phyloP scores from a whole-genome alignment of 305 asterid species.

The Plantago coronopus region DNA sequence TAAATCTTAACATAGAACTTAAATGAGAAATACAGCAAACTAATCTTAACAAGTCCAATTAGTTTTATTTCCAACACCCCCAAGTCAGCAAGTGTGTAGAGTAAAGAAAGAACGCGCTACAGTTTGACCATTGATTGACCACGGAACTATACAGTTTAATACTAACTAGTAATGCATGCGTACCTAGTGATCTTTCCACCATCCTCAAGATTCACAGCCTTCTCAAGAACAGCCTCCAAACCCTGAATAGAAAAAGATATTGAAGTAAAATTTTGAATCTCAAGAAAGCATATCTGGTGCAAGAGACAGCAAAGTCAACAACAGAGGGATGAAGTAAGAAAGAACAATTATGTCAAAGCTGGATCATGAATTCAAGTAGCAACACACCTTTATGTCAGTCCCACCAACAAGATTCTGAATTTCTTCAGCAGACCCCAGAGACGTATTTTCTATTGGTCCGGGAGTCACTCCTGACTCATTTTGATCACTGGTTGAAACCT shows the following conservation, averaged over 20 bases:
- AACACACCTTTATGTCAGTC: slow-evolving; percentile 82
- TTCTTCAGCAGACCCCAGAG: slow-evolving; percentile 69
- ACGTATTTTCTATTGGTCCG: slow-evolving; percentile 40
- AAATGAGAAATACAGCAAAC: slow-evolving; percentile 15
- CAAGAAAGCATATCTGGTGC: slow-evolving; percentile 15
- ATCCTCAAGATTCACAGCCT: slow-evolving; percentile 94
- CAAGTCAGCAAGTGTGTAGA: slow-evolving; percentile 12
- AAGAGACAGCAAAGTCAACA: slow-evolving; percentile 20
- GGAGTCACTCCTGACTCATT: slow-evolving; percentile 30
- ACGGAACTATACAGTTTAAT: slow-evolving; percentile 24
- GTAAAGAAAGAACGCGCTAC: slow-evolving; percentile 9
- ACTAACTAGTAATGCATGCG: slow-evolving; percentile 16
- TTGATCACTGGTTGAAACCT: slow-evolving; percentile 53
- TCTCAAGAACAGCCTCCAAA: slow-evolving; percentile 98
- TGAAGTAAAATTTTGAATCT: slow-evolving; percentile 23
- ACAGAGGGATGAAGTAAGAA: slow-evolving; percentile 12
- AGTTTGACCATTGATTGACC: slow-evolving; percentile 20
- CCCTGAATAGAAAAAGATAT: slow-evolving; percentile 46
- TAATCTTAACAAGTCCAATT: slow-evolving; percentile 19
- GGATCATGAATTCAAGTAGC: slow-evolving; percentile 9
- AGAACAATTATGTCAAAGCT: slow-evolving; percentile 17
- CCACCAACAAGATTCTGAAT: slow-evolving; percentile 84
- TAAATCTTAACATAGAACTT: slow-evolving; percentile 26
- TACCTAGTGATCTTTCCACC: slow-evolving; percentile 85
- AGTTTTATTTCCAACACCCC: slow-evolving; percentile 20